Conservation (phyloP, 495 filamentous ascomycete genomes). For the Penicillium herquei region DNA sequence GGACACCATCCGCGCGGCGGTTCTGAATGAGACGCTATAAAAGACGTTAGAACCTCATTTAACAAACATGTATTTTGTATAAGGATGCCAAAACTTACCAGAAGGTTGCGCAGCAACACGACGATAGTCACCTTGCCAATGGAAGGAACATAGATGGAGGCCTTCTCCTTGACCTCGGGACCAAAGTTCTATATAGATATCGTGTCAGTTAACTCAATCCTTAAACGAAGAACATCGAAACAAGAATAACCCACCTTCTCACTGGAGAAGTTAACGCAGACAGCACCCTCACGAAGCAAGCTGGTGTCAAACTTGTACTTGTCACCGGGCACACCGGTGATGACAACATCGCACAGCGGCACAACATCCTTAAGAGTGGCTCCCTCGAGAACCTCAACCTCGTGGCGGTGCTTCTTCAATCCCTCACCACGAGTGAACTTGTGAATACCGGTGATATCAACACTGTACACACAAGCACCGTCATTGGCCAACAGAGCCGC, state of each 20-base stretch:
- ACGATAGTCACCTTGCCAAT: slow-evolving; percentile 98
- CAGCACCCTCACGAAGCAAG: slow-evolving; percentile 79
- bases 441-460: slow-evolving; percentile 91
- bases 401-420: slow-evolving; percentile 75
- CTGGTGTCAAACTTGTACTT: slow-evolving; percentile 83
- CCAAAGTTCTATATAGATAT: slow-evolving; percentile 68
- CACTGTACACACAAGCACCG: slow-evolving; percentile 89
- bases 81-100: slow-evolving; percentile 55
- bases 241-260: slow-evolving; percentile 58
- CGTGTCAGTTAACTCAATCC: not conserved
- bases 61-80: too few relatives aligned
- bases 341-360: slow-evolving; percentile 87
- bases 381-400: slow-evolving; percentile 75
- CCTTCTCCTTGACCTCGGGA: slow-evolving; percentile 83
- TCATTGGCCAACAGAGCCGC: slow-evolving; percentile 97
- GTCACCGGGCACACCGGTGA: slow-evolving; percentile 86
- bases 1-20: slow-evolving; percentile 41
- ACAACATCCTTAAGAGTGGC: slow-evolving; percentile 76
- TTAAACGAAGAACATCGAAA: not conserved
- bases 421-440: slow-evolving; percentile 85
- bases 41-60: not conserved
- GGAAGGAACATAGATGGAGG: slow-evolving; percentile 94
- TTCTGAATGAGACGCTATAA: slow-evolving; percentile 52
- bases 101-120: slow-evolving; percentile 80
- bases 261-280: slow-evolving; percentile 97